These are phyloP conservation scores for Alternaria gansuensis DNA, from an alignment of 2,329 filamentous ascomycete species.

Conservation along the genomic window DNA sequence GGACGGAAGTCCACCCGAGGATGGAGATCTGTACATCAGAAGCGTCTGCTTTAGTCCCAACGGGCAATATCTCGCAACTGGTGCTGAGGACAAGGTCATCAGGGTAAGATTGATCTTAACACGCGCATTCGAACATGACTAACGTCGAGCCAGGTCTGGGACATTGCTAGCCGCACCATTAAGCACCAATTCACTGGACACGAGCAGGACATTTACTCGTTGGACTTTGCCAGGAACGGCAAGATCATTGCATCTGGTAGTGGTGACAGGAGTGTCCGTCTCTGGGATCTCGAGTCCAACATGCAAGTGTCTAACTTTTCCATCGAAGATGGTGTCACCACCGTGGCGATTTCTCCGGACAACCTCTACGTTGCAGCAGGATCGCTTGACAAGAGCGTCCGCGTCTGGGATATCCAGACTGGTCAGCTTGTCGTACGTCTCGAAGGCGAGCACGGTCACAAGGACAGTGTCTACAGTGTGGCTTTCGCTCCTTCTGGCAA, in stretches of 20 bases:
- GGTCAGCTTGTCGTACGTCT: conserved; percentile 90
- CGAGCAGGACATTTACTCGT: conserved; percentile 97
- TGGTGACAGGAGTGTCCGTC: conserved; percentile 90
- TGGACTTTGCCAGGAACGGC: conserved; percentile 93
- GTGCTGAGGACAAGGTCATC: conserved; percentile 97
- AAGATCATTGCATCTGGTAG: conserved; percentile 94
- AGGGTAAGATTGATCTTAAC: conserved; percentile 68
- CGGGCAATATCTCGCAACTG: conserved; percentile 90
- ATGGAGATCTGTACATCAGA: conserved; percentile 93
- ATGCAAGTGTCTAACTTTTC: conserved; percentile 83
- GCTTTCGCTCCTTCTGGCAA: conserved; percentile 94
- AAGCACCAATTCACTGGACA: conserved; percentile 95
- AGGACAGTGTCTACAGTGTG: conserved; percentile 95
- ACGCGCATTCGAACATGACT: conserved; percentile 13
- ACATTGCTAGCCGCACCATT: conserved; percentile 83
- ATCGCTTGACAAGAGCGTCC: conserved; percentile 95
- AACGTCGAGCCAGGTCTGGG: conserved; percentile 76
- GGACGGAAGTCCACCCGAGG: conserved; percentile 85
- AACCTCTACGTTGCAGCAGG: conserved; percentile 94
- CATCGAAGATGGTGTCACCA: conserved; percentile 97
- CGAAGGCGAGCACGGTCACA: conserved; percentile 92
- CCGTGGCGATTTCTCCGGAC: conserved; percentile 95
- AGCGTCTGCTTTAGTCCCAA: conserved; percentile 99
- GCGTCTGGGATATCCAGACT: conserved; percentile 91
- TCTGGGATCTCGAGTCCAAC: conserved; percentile 93